Percentiles rank a stretch among this genome's conserved stretches.
Evolutionary conservation across 129 eudicot genomes (phyloP).

Genomic region (Smallanthus sonchifolius): DNA sequence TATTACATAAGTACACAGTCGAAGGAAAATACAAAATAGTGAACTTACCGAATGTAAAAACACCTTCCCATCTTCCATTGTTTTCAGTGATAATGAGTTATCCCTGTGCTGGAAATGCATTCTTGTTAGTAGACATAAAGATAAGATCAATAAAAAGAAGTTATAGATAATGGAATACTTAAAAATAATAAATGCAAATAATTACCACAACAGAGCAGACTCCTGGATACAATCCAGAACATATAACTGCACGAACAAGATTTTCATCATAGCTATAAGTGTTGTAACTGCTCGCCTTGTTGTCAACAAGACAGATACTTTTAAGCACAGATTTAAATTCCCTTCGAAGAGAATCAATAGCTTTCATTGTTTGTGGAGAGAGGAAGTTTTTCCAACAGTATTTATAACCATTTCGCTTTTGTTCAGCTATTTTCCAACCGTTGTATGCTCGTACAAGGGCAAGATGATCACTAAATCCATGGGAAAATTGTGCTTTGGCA

Average conservation of each 20-base stretch:
- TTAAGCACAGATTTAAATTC: conserved; percentile 67
- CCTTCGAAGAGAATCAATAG: conserved; percentile 70
- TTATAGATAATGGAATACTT: conserved; percentile 1
- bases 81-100: conserved; percentile 65
- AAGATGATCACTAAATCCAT: conserved; percentile 79
- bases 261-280: conserved; percentile 65
- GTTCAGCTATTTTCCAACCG: conserved; percentile 78
- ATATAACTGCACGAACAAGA: conserved; percentile 69
- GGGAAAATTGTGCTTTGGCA: conserved; percentile 74
- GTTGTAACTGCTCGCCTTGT: conserved; percentile 42
- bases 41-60: conserved; percentile 62
- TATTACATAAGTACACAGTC: neutral
- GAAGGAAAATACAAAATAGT: neutral
- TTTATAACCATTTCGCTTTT: conserved; percentile 50
- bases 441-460: conserved; percentile 80
- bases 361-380: conserved; percentile 78
- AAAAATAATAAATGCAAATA: neutral
- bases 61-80: conserved; percentile 89
- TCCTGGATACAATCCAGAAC: conserved; percentile 92
- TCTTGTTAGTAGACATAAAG: conserved; percentile 11
- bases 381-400: conserved; percentile 91
- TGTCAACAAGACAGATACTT: conserved; percentile 64
- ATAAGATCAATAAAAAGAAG: neutral
- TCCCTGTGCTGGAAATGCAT: conserved; percentile 58
- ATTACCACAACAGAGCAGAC: conserved; percentile 80